Evolutionary conservation across 345 rosid genomes (phyloP), one percentile per base, ranked within the genome.

Genomic region (Leavenworthia alabamica): DNA sequence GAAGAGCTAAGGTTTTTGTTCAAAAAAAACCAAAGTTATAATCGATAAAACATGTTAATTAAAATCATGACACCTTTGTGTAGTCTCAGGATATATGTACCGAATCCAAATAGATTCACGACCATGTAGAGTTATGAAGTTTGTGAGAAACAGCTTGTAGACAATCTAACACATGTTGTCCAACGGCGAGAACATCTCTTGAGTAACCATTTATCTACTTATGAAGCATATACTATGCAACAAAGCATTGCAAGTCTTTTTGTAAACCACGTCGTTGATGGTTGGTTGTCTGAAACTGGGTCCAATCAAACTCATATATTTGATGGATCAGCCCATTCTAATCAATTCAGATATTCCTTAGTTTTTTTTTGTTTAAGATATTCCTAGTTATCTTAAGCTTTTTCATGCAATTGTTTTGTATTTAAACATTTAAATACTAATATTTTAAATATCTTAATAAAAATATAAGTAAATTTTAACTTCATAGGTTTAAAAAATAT

Each of bases 111-210:
- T 8, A 83, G 83, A 69, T 61, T 79, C 45, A 69, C 79, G 7
- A 73, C 82, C 5, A 73, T 77, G 77, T 82, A 69, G 20, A 86
- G 82, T 10, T 77, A 79, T 22, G 88, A 84, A 55, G 71, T 79
- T 10, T 78, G 79, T 17, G 95, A 87, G 82, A 82, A 83, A 66
- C 74, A 81, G 50, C 90, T 88, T 23, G 61, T 79, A 1, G 85
- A 83, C 44, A 82, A 77, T 16, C 65, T 88, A 61, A 61, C 80
- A 50, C 62, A 73, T 45, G 80, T 86, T 39, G 60, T 70, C 16
- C 83, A 82, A 26, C 78, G 88, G 67, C 72, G 87, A 90, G 88
- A 83, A 0, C 62, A 60, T 55, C 48, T 86, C 53, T 29, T 81
- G 78, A 72, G 77, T 50, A 81, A 61, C 48, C 69, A 62, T 29